Conservation (phyloP, 257 asterid genomes). For the Galeopsis tetrahit region DNA sequence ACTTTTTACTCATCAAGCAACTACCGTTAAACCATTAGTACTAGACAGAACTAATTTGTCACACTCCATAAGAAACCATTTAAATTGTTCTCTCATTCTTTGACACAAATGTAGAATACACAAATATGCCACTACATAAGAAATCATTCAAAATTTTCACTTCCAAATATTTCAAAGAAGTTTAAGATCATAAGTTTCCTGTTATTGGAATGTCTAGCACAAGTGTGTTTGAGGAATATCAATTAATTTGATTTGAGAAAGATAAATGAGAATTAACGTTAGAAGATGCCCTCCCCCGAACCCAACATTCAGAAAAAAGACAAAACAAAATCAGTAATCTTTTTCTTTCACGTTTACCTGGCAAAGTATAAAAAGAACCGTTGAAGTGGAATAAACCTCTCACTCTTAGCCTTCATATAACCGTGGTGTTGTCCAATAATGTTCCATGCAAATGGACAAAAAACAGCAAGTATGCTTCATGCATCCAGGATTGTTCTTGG, state of each 20-base stretch:
- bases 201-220: slow-evolving; percentile 4
- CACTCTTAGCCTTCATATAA: slow-evolving; percentile 65
- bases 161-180: slow-evolving; percentile 1
- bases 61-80: too few relatives aligned
- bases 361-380: slow-evolving; percentile 60
- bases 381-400: slow-evolving; percentile 85
- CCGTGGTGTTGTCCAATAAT: slow-evolving; percentile 49
- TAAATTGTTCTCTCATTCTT: slow-evolving; percentile 32
- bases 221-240: not conserved
- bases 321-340: too few relatives aligned
- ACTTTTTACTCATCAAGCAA: too few relatives aligned
- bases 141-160: not conserved
- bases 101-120: slow-evolving; percentile 27
- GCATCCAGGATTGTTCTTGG: slow-evolving; percentile 84
- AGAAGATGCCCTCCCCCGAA: too few relatives aligned
- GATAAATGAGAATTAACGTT: too few relatives aligned
- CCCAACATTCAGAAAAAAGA: too few relatives aligned
- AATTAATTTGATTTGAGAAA: slow-evolving; percentile 42
- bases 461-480: too few relatives aligned
- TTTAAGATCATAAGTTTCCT: not conserved
- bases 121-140: slow-evolving; percentile 16
- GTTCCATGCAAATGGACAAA: too few relatives aligned
- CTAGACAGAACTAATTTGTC: too few relatives aligned
- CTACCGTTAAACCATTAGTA: too few relatives aligned
- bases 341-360: too few relatives aligned